Evolutionary conservation across 495 filamentous ascomycete species (phyloP).

Genomic region (Tetracladium setigerum): DNA sequence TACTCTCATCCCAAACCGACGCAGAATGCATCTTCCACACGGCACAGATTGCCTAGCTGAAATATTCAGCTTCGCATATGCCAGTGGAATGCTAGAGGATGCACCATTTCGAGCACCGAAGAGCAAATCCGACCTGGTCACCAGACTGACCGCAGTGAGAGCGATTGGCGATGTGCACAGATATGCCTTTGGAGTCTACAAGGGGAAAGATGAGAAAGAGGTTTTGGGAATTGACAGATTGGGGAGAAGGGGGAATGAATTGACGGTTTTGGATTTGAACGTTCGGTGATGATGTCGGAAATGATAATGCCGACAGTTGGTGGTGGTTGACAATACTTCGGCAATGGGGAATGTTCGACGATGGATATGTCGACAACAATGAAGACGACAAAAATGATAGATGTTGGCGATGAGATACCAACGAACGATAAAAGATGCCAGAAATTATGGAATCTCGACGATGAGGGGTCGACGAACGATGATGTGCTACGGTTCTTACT

Average conservation of each 20-base stretch:
- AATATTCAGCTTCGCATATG: conserved; percentile 67
- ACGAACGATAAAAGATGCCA: no score
- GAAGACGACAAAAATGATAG: no score
- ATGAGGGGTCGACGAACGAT: no score
- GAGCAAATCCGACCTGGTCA: conserved; percentile 55
- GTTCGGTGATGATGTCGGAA: no score
- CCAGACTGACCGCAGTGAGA: conserved; percentile 40
- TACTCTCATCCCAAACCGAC: conserved; percentile 44
- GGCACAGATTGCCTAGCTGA: conserved; percentile 63
- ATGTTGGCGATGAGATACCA: no score
- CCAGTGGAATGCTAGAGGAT: conserved; percentile 60
- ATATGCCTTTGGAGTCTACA: conserved; percentile 55
- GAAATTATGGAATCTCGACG: no score
- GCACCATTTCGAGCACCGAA: conserved; percentile 52
- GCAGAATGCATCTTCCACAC: conserved; percentile 58
- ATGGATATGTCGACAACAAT: no score
- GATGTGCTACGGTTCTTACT: no score
- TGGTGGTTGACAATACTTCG: no score
- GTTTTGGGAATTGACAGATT: conserved; percentile 57
- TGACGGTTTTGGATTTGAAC: neutral
- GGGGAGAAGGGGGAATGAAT: neutral
- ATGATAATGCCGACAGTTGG: no score
- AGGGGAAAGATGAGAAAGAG: conserved; percentile 47
- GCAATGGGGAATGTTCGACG: no score
- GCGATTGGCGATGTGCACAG: conserved; percentile 28